Evolutionary conservation across 2,329 filamentous ascomycete species (phyloP).

Genomic region (Cylindrodendrum hubeiense): DNA sequence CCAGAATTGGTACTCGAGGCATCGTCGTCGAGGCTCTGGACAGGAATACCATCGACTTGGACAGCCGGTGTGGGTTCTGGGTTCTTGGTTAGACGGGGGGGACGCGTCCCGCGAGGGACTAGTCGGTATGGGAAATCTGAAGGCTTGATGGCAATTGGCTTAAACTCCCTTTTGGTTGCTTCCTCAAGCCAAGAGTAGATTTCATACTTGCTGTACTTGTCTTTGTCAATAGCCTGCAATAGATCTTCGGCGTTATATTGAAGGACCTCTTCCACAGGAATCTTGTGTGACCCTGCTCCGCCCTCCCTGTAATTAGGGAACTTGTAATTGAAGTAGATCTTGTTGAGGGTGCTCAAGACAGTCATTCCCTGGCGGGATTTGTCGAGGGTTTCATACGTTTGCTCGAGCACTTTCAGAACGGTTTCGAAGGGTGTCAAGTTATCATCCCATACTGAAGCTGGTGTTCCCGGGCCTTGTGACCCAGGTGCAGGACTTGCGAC

Average conservation of each 20-base stretch:
- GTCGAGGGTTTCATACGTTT: slow-evolving; percentile 27
- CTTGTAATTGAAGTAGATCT: slow-evolving; percentile 49
- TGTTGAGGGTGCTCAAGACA: slow-evolving; percentile 38
- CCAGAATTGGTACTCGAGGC: slow-evolving; percentile 36
- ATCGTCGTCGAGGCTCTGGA: slow-evolving; percentile 25
- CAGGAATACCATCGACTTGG: slow-evolving; percentile 7
- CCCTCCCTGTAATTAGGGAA: slow-evolving; percentile 46
- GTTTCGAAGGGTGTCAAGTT: slow-evolving; percentile 44
- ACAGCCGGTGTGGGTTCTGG: not conserved
- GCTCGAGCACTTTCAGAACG: slow-evolving; percentile 44
- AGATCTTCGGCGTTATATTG: slow-evolving; percentile 60
- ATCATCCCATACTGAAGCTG: not conserved
- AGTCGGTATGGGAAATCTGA: slow-evolving; percentile 46
- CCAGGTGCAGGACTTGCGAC: not conserved
- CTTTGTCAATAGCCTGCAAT: slow-evolving; percentile 48
- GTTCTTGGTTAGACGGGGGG: slow-evolving; percentile 20
- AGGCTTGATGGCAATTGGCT: slow-evolving; percentile 42
- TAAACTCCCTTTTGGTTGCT: slow-evolving; percentile 43
- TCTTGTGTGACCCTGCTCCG: slow-evolving; percentile 52
- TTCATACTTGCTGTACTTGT: slow-evolving; percentile 48
- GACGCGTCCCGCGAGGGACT: slow-evolving; percentile 37
- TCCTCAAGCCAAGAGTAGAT: slow-evolving; percentile 52
- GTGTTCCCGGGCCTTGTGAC: not conserved
- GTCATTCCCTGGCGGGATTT: slow-evolving; percentile 41
- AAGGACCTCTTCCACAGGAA: slow-evolving; percentile 57